Evolutionary conservation across 306 rosid species (phyloP).

Genomic region (Vigna unguiculata): DNA sequence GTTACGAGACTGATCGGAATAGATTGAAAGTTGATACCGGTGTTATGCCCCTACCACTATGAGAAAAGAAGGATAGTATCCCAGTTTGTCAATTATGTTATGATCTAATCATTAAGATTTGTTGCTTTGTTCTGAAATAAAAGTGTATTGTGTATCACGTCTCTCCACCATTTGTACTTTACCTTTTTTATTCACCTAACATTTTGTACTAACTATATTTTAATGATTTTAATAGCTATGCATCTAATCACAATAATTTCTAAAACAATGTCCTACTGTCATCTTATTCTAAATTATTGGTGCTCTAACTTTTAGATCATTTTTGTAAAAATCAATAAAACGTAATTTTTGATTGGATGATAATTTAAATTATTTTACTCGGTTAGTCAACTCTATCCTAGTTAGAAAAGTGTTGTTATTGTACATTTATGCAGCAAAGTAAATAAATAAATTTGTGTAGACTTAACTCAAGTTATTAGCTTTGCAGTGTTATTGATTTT

Average conservation of each 20-base stretch:
- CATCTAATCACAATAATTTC: too few relatives aligned
- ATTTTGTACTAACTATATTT: background rate
- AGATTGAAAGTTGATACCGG: background rate
- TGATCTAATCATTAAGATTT: background rate
- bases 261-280: too few relatives aligned
- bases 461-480: background rate
- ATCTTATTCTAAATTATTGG: too few relatives aligned
- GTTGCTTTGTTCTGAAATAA: background rate
- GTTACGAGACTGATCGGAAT: background rate
- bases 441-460: background rate
- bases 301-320: too few relatives aligned
- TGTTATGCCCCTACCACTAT: too few relatives aligned
- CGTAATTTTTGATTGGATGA: too few relatives aligned
- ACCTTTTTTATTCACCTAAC: background rate
- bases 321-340: too few relatives aligned
- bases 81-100: background rate
- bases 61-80: background rate
- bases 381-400: background rate
- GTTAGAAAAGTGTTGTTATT: background rate
- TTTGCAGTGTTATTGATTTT: background rate
- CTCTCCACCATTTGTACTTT: background rate
- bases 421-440: conserved; percentile 1
- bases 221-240: too few relatives aligned
- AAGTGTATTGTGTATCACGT: background rate
- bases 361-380: too few relatives aligned